Evolutionary conservation across 352 stramenopile genomes (phyloP).

Genomic region (Phytophthora chlamydospora): DNA sequence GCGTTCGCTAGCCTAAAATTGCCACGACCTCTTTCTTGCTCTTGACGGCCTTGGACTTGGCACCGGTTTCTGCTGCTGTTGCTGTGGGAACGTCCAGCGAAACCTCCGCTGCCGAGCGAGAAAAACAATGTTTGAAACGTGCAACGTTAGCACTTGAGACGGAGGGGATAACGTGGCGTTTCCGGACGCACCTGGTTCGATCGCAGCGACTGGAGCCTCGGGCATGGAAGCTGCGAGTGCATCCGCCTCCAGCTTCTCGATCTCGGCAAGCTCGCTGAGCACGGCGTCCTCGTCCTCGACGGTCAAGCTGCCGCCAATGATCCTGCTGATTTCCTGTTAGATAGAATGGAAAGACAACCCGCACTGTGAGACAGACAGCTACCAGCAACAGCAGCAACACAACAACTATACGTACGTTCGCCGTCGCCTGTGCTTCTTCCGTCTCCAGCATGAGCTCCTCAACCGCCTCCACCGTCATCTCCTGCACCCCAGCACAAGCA

Average conservation of each 20-base stretch:
- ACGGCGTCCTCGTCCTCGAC: conserved; percentile 88
- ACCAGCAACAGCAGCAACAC: conserved; percentile 2
- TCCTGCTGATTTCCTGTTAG: conserved; percentile 84
- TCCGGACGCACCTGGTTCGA: conserved; percentile 48
- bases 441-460: conserved; percentile 91
- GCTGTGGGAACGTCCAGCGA: conserved; percentile 8
- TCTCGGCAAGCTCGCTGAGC: conserved; percentile 83
- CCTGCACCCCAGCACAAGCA: conserved; percentile 35
- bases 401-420: conserved; percentile 53
- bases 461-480: conserved; percentile 89
- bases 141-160: background rate
- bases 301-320: conserved; percentile 79
- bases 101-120: conserved; percentile 12
- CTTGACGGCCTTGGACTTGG: conserved; percentile 18
- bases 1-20: conserved; percentile 32
- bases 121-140: background rate
- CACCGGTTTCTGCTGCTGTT: conserved; percentile 20
- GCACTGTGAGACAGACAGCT: conserved; percentile 9
- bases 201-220: conserved; percentile 49
- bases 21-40: conserved; percentile 37
- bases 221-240: conserved; percentile 62
- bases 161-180: background rate
- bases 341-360: conserved; percentile 5
- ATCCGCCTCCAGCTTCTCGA: conserved; percentile 75
- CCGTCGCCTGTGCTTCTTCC: conserved; percentile 80